phyloP scores from a whole-genome alignment of 2,329 filamentous ascomycete species.

The Rutstroemia sp. region DNA sequence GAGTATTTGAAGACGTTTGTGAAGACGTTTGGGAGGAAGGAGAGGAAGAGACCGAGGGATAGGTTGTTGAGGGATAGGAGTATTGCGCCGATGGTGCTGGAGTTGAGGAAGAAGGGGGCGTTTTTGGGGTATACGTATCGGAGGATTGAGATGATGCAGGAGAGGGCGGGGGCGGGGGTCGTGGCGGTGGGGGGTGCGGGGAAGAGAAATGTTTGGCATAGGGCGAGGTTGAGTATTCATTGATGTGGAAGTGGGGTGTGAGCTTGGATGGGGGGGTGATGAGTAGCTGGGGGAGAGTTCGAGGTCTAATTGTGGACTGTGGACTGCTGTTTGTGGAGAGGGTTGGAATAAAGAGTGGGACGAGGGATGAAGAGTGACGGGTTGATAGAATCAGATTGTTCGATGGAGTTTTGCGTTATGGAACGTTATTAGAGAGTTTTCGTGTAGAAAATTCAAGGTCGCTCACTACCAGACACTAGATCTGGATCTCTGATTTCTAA shows the following conservation, averaged over 20 bases:
- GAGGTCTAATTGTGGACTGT: too few species aligned
- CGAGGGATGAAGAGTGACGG: too few species aligned
- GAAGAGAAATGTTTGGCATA: constrained; percentile 23
- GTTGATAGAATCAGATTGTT: too few species aligned
- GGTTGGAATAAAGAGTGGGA: too few species aligned
- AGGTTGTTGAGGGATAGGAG: constrained; percentile 68
- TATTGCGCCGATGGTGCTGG: constrained; percentile 61
- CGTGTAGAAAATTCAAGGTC: too few species aligned
- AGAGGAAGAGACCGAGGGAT: constrained; percentile 77
- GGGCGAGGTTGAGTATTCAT: constrained; percentile 27
- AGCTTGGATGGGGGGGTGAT: too few species aligned
- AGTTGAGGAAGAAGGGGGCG: constrained; percentile 71
- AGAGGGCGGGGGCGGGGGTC: constrained; percentile 6
- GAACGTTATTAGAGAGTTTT: too few species aligned
- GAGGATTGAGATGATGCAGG: constrained; percentile 32
- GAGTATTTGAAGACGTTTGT: constrained; percentile 29
- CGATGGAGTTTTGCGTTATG: too few species aligned
- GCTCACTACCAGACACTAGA: too few species aligned
- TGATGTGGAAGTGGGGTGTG: background rate
- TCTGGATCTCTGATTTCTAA: too few species aligned
- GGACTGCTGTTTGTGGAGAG: too few species aligned
- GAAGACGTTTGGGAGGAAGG: constrained; percentile 39
- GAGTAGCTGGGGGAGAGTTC: too few species aligned
- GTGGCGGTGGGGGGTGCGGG: constrained; percentile 12
- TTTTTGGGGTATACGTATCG: constrained; percentile 90